phyloP scores from a whole-genome alignment of 2,329 filamentous ascomycete genomes.

The Alternaria viburni region DNA sequence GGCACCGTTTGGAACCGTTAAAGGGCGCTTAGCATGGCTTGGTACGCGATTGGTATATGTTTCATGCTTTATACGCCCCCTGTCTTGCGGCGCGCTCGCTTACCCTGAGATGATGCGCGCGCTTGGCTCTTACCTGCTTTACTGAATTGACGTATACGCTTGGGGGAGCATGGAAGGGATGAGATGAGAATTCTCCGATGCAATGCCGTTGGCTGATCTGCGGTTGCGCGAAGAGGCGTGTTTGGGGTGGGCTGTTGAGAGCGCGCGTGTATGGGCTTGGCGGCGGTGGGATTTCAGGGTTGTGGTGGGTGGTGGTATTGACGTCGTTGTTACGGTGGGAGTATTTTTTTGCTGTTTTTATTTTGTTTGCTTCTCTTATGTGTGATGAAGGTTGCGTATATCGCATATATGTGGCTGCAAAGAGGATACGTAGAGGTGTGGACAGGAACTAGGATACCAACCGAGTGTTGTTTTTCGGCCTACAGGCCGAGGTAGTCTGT shows the following conservation, averaged over 20 bases:
- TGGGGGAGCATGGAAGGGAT: not conserved
- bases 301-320: not conserved
- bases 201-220: constrained; percentile 5
- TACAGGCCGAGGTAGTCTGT: not conserved
- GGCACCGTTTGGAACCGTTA: not conserved
- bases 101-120: not conserved
- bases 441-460: not conserved
- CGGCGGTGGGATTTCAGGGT: not conserved
- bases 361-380: too few relatives aligned
- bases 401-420: not conserved
- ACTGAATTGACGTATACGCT: not conserved
- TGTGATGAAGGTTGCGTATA: not conserved
- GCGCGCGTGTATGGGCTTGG: not conserved
- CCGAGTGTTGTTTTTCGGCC: not conserved
- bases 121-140: not conserved
- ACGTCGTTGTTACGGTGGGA: not conserved
- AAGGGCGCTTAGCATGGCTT: not conserved
- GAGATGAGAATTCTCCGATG: constrained; percentile 7
- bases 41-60: not conserved
- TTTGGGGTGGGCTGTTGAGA: not conserved
- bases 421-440: not conserved
- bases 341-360: not conserved
- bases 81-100: not conserved
- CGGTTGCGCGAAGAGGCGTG: not conserved
- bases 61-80: not conserved